Evolutionary conservation across 306 rosid species (phyloP).

Genomic region (Mimosa pudica): DNA sequence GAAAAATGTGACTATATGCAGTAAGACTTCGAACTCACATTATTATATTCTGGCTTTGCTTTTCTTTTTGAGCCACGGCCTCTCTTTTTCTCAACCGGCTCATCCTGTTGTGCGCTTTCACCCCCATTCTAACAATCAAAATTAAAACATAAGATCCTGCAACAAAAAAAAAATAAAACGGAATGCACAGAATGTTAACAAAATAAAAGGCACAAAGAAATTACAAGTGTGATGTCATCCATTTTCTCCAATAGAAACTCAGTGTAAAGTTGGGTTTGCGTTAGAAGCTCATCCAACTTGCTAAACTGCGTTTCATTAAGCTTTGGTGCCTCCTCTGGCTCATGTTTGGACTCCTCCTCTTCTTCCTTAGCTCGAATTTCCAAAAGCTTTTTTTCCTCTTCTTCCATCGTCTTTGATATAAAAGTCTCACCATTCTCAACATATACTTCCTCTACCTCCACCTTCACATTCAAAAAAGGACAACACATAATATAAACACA

Average conservation of each 20-base stretch:
- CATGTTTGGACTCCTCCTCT: slow-evolving; percentile 36
- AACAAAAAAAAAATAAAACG: slow-evolving; percentile 14
- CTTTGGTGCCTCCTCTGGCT: slow-evolving; percentile 36
- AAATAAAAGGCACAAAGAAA: slow-evolving; percentile 21
- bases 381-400: slow-evolving; percentile 68
- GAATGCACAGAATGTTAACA: background rate
- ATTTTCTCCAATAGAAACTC: slow-evolving; percentile 92
- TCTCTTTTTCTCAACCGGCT: slow-evolving; percentile 46
- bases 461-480: slow-evolving; percentile 37
- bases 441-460: slow-evolving; percentile 6
- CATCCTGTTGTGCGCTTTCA: slow-evolving; percentile 40
- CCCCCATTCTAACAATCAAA: slow-evolving; percentile 54
- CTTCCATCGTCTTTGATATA: slow-evolving; percentile 48
- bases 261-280: slow-evolving; percentile 78
- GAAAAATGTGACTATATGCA: background rate
- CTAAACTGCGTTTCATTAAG: slow-evolving; percentile 68
- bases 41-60: slow-evolving; percentile 60
- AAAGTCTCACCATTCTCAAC: slow-evolving; percentile 49
- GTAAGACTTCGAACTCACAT: slow-evolving; percentile 50
- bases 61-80: slow-evolving; percentile 79
- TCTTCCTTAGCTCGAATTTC: slow-evolving; percentile 66
- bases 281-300: slow-evolving; percentile 89
- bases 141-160: slow-evolving; percentile 28
- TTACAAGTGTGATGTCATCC: slow-evolving; percentile 86
- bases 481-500: background rate